Percentiles rank a stretch among this genome's conserved stretches.
Evolutionary conservation across 306 rosid genomes (phyloP).

Genomic region (Hylodesmum podocarpum): DNA sequence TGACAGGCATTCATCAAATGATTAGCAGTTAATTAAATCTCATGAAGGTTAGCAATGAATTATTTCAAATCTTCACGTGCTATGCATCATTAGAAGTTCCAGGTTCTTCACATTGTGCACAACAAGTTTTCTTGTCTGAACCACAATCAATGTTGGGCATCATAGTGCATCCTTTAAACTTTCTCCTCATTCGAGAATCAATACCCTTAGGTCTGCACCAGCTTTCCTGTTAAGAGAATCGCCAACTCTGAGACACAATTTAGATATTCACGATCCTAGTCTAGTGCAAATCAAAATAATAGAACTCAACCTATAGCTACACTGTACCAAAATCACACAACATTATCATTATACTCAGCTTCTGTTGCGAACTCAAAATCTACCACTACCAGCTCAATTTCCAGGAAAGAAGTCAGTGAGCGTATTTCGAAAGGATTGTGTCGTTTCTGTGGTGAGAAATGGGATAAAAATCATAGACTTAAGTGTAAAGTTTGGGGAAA

Average conservation of each 20-base stretch:
- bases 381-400: no score
- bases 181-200: constrained; percentile 88
- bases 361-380: no score
- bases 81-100: constrained; percentile 81
- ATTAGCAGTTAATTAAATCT: background rate
- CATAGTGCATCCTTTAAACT: constrained; percentile 74
- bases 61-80: constrained; percentile 41
- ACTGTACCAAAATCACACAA: no score
- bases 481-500: background rate
- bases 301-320: no score
- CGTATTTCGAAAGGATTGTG: background rate
- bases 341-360: no score
- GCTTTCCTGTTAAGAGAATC: constrained; percentile 41
- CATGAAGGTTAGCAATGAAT: background rate
- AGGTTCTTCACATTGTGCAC: constrained; percentile 65
- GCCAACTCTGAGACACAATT: no score
- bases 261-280: no score
- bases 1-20: constrained; percentile 20
- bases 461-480: background rate
- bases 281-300: no score
- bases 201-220: constrained; percentile 93
- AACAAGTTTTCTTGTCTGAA: constrained; percentile 73
- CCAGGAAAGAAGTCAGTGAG: background rate
- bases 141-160: constrained; percentile 88
- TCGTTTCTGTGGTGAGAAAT: background rate